Conservation (phyloP, 169 alveolate genomes). For the Plasmodium vivax region DNA sequence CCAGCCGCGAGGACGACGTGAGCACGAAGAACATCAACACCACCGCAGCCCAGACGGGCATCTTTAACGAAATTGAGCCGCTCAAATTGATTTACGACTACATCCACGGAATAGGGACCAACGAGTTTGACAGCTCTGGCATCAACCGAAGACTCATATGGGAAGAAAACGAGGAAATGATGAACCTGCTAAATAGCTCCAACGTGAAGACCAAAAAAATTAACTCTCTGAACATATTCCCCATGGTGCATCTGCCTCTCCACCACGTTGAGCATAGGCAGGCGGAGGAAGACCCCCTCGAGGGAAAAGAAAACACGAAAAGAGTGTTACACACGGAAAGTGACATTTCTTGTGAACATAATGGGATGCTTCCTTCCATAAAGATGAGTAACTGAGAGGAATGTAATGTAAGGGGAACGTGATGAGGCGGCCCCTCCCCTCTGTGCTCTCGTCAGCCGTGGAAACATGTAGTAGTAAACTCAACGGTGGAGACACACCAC, state of each 20-base stretch:
- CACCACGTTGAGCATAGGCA: not conserved
- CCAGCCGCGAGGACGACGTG: not conserved
- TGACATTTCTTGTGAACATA: not conserved
- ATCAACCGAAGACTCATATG: not conserved
- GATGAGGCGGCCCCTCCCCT: too few relatives aligned
- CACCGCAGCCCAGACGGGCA: not conserved
- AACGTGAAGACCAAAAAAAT: conserved; percentile 23
- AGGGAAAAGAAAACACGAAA: conserved; percentile 1
- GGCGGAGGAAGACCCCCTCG: not conserved
- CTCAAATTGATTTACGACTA: conserved; percentile 16
- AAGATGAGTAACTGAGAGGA: conserved; percentile 20
- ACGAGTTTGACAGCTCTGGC: not conserved
- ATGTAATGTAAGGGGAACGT: not conserved
- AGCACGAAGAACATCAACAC: not conserved
- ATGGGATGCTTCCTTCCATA: not conserved
- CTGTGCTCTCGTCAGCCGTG: not conserved
- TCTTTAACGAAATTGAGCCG: conserved; percentile 32
- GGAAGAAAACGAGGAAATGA: not conserved
- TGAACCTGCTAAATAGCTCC: not conserved
- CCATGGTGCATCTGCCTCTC: not conserved
- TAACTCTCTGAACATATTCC: not conserved
- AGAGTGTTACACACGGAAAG: conserved; percentile 1
- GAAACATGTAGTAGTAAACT: not conserved
- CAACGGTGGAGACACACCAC: not conserved
- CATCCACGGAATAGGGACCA: not conserved